Conservation (phyloP, 371 early-diverging fungal species). For the Mortierella sp. region DNA sequence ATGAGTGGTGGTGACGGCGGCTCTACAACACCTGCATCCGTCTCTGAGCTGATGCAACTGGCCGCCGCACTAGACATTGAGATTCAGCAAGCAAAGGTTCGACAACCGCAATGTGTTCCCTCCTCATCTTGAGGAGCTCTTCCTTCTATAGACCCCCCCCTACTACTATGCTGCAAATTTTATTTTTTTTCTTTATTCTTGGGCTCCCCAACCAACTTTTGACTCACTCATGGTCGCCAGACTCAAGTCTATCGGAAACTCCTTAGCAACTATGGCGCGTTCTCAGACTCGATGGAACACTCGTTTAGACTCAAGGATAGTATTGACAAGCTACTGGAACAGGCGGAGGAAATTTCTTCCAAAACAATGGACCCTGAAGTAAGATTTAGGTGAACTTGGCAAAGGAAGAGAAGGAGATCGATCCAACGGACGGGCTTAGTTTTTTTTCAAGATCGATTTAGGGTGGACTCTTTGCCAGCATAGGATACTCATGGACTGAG, state of each 20-base stretch:
- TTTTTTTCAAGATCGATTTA: too few species aligned
- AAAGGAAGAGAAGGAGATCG: too few species aligned
- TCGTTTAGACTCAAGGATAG: conserved; percentile 45
- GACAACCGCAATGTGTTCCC: neutral
- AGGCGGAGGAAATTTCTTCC: conserved; percentile 28
- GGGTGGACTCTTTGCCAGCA: too few species aligned
- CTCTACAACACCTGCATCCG: conserved; percentile 14
- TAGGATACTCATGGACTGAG: too few species aligned
- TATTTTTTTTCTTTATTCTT: too few species aligned
- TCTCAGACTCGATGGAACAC: conserved; percentile 43
- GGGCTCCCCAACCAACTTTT: too few species aligned
- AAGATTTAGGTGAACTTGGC: too few species aligned
- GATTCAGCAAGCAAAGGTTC: conserved; percentile 43
- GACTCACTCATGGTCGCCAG: conserved; percentile 4
- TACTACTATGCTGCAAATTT: too few species aligned
- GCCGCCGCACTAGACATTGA: conserved; percentile 27
- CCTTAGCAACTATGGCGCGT: conserved; percentile 46
- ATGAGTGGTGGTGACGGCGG: neutral
- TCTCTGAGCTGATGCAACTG: conserved; percentile 26
- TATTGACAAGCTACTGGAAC: conserved; percentile 28
- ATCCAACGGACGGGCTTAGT: too few species aligned
- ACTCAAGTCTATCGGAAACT: conserved; percentile 50
- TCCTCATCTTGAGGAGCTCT: neutral
- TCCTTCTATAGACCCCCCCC: too few species aligned
- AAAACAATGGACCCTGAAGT: conserved; percentile 40